A percentile compares a stretch with the other conserved stretches of the same genome.
phyloP scores from a whole-genome alignment of 768 basidiomycete genomes.

The Mycena sanguinolenta region DNA sequence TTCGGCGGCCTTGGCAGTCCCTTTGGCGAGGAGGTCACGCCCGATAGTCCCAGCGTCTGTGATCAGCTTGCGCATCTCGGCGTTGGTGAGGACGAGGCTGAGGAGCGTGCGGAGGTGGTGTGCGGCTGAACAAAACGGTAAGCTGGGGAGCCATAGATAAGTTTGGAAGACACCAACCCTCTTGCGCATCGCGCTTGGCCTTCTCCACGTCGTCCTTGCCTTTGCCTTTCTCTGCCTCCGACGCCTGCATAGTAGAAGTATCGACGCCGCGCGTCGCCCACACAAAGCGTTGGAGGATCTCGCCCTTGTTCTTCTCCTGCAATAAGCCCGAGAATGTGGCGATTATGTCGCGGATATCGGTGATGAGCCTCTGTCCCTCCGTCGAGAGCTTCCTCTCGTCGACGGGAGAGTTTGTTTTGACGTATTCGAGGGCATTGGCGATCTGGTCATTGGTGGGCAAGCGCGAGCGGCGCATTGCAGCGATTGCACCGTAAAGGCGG shows the following conservation, averaged over 20 bases:
- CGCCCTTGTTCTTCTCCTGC: slow-evolving; percentile 87
- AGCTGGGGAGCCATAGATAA: slow-evolving; percentile 17
- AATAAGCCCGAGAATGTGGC: slow-evolving; percentile 74
- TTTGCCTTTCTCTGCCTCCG: slow-evolving; percentile 47
- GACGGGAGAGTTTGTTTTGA: slow-evolving; percentile 70
- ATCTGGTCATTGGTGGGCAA: slow-evolving; percentile 88
- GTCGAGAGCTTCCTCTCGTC: slow-evolving; percentile 76
- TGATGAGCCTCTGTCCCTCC: slow-evolving; percentile 82
- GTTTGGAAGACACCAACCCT: slow-evolving; percentile 58
- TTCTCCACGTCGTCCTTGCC: slow-evolving; percentile 37
- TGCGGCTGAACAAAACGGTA: slow-evolving; percentile 64
- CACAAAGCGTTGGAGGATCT: slow-evolving; percentile 92
- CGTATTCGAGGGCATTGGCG: slow-evolving; percentile 77
- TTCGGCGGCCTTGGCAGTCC: slow-evolving; percentile 78
- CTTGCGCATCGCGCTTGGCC: slow-evolving; percentile 65
- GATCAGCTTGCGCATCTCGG: slow-evolving; percentile 91
- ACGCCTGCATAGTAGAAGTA: slow-evolving; percentile 36
- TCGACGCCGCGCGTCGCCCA: slow-evolving; percentile 80
- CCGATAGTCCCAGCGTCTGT: slow-evolving; percentile 83
- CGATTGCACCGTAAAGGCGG: slow-evolving; percentile 82
- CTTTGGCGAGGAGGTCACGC: slow-evolving; percentile 85
- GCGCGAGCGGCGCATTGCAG: slow-evolving; percentile 84
- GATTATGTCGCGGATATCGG: slow-evolving; percentile 85
- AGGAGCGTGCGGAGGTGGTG: slow-evolving; percentile 90
- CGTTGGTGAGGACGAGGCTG: slow-evolving; percentile 91